Base-by-base conservation (phyloP, 441 rosid species). In the Dalechampia spathulata region DNA sequence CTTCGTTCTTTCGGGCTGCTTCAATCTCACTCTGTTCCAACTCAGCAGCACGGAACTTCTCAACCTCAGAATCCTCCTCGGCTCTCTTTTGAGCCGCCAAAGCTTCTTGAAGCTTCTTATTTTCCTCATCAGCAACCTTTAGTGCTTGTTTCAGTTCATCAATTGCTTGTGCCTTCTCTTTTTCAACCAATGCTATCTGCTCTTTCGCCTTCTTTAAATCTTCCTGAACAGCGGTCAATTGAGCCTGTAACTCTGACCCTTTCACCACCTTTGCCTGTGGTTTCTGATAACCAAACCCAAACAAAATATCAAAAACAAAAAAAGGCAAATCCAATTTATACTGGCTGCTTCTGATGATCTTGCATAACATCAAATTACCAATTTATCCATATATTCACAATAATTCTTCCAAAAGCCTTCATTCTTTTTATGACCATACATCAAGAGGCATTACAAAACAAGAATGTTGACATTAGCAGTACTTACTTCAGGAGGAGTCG, bases 11-110 rank as follows among this genome's bases (percentile, higher is more conserved):
- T 73, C 75, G 84, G 58, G 85, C 78, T 3, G 82, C 84, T 75
- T 90, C 95, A 39, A 92, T 89, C 64, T 92, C 96, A 4, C 84
- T 83, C 69, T 83, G 89, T 63, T 90, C 94, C 80, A 82, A 52
- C 71, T 90, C 95, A 64, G 86, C 71, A 48, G 86, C 87, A 37
- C 98, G 77, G 64, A 87, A 86, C 64, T 83, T 91, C 73, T 87
- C 93, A 12, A 83, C 75, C 76, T 91, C 85, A 7, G 83, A 80
- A 69, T 74, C 52, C 72, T 83, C 95, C 75, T 82, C 90, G 0
- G 95, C 95, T 70, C 76, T 77, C 70, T 79, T 85, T 75, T 87
- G 95, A 47, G 96, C 90, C 65, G 75, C 83, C 68, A 87, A 51
- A 38, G 96, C 95, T 70, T 87, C 89, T 63, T 63, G 79, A 14